A percentile compares a stretch with the other conserved stretches of the same genome.
These are phyloP conservation scores for Skeletonema menzelii DNA, from an alignment of 108 stramenopile genomes.

Conservation along the genomic window DNA sequence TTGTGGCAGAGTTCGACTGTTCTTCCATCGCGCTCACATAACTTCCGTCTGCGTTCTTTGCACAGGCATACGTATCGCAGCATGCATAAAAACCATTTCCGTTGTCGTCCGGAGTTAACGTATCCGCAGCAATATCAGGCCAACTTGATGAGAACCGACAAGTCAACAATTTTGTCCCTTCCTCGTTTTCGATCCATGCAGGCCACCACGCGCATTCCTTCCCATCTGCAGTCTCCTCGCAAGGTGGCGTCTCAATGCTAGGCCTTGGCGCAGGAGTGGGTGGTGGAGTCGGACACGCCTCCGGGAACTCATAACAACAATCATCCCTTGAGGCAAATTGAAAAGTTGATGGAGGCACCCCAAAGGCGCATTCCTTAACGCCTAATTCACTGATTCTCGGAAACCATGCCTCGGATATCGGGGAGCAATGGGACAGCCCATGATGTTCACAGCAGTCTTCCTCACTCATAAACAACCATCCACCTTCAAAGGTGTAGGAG, in stretches of 20 bases:
- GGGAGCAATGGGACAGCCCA: neutral
- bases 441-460: neutral
- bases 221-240: neutral
- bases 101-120: neutral
- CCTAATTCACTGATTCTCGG: neutral
- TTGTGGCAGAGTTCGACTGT: neutral
- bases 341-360: neutral
- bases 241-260: neutral
- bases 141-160: neutral
- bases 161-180: neutral
- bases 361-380: neutral
- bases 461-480: neutral
- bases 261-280: neutral
- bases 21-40: neutral
- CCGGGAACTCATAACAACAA: neutral
- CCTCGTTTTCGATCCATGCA: neutral
- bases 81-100: neutral
- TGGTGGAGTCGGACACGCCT: neutral
- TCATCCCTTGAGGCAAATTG: neutral
- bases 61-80: neutral
- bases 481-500: neutral
- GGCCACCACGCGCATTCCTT: neutral
- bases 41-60: neutral
- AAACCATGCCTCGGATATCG: neutral
- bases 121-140: neutral